These are phyloP conservation scores for Colletotrichum sp. DNA, from an alignment of 2,329 filamentous ascomycete species.

Conservation along the genomic window DNA sequence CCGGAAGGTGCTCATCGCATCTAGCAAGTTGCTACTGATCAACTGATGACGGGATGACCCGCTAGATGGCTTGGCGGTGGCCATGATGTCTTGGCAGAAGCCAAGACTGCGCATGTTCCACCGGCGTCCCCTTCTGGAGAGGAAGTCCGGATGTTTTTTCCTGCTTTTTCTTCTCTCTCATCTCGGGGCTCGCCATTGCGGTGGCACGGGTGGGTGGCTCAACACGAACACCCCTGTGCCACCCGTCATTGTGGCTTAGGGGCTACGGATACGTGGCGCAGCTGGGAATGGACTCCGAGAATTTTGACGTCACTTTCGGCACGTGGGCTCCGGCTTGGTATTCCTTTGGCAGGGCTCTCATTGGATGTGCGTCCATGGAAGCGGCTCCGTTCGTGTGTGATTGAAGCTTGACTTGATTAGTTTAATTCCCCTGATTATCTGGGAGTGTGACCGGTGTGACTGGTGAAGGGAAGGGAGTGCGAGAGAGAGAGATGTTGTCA, in stretches of 20 bases:
- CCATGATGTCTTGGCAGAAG: background rate
- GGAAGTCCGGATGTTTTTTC: background rate
- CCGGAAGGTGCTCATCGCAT: background rate
- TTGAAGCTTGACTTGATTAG: background rate
- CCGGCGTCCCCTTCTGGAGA: background rate
- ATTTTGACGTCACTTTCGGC: conserved; percentile 6
- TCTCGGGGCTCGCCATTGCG: background rate
- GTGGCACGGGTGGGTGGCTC: background rate
- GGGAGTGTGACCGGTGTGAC: background rate
- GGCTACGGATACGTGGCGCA: background rate
- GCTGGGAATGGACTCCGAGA: background rate
- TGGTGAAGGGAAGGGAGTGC: background rate
- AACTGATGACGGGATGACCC: conserved; percentile 11
- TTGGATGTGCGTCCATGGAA: background rate
- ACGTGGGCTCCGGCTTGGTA: background rate
- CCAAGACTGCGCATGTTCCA: background rate
- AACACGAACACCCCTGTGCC: background rate
- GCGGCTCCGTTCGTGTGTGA: background rate
- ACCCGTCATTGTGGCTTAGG: background rate
- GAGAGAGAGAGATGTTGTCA: background rate
- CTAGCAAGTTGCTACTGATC: background rate
- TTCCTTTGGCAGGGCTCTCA: background rate
- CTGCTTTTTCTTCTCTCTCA: background rate
- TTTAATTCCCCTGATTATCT: background rate
- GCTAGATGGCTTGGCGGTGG: background rate